A percentile compares a stretch with the other conserved stretches of the same genome.
These are phyloP conservation scores for Tylopilus sp. DNA, from an alignment of 768 basidiomycete genomes.

Conservation along the genomic window DNA sequence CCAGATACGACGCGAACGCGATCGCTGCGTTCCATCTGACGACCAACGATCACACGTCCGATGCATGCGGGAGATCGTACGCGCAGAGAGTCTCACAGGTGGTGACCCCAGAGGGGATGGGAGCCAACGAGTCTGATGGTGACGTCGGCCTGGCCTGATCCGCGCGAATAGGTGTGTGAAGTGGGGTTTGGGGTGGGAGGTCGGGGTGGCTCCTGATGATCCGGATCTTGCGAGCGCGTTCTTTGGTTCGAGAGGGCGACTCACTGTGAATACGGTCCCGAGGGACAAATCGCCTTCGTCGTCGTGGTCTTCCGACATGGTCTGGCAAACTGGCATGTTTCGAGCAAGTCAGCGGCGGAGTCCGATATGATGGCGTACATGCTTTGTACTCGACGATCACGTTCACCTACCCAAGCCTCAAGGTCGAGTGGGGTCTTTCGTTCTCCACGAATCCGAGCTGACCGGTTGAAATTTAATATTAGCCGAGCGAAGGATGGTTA, in stretches of 20 bases:
- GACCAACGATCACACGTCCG: neutral
- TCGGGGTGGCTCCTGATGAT: slow-evolving; percentile 51
- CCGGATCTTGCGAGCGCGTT: neutral
- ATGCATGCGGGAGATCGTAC: too few relatives aligned
- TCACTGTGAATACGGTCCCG: slow-evolving; percentile 50
- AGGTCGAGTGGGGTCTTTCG: too few relatives aligned
- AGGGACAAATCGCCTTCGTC: slow-evolving; percentile 37
- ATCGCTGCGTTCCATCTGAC: slow-evolving; percentile 79
- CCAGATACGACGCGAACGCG: slow-evolving; percentile 67
- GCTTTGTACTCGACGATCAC: too few relatives aligned
- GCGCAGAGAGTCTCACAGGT: slow-evolving; percentile 46
- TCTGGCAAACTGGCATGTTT: too few relatives aligned
- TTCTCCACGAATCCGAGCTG: too few relatives aligned
- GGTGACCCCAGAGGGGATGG: slow-evolving; percentile 80
- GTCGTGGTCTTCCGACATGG: slow-evolving; percentile 11
- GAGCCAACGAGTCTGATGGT: slow-evolving; percentile 70
- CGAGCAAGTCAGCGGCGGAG: too few relatives aligned
- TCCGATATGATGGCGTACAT: too few relatives aligned
- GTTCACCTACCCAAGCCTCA: too few relatives aligned
- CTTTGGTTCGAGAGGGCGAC: slow-evolving; percentile 6
- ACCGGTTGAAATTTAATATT: too few relatives aligned
- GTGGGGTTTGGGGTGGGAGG: slow-evolving; percentile 69
- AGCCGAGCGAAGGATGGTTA: too few relatives aligned
- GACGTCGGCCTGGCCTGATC: slow-evolving; percentile 33
- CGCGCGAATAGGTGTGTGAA: slow-evolving; percentile 44